Conservation (phyloP, 192 early-diverging fungal species). For the Backusella tarrabulga region DNA sequence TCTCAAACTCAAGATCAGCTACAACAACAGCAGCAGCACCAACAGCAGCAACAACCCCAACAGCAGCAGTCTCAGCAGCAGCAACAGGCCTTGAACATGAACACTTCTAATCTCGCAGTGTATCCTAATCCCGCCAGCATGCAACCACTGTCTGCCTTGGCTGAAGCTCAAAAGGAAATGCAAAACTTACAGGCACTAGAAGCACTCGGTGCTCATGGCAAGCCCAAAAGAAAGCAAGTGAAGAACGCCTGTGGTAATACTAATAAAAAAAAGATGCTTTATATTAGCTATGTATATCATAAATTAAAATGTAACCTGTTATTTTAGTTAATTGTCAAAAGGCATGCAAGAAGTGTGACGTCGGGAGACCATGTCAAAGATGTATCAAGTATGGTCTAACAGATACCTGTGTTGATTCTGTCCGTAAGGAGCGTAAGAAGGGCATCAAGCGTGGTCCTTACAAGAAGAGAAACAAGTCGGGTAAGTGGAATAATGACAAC, state of each 20-base stretch:
- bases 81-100: constrained; percentile 19
- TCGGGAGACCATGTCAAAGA: constrained; percentile 76
- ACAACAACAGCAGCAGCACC: constrained; percentile 20
- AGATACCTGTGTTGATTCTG: constrained; percentile 71
- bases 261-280: constrained; percentile 5
- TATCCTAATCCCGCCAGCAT: constrained; percentile 33
- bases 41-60: constrained; percentile 20
- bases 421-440: constrained; percentile 78
- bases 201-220: constrained; percentile 7
- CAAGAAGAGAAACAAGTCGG: constrained; percentile 50
- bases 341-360: constrained; percentile 91
- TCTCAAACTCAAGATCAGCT: constrained; percentile 29
- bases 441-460: constrained; percentile 85
- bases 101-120: constrained; percentile 31
- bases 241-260: constrained; percentile 84
- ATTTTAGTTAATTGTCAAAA: constrained; percentile 77
- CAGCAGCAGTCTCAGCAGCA: constrained; percentile 17
- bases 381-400: constrained; percentile 73
- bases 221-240: constrained; percentile 65
- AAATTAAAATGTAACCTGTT: constrained; percentile 3
- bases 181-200: not conserved
- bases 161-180: constrained; percentile 28
- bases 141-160: constrained; percentile 36
- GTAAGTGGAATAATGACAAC: constrained; percentile 1
- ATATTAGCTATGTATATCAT: not conserved